Evolutionary conservation across 108 stramenopile genomes (phyloP), one percentile per base, ranked within the genome.

Genomic region (Pseudonitzschia multistriata): DNA sequence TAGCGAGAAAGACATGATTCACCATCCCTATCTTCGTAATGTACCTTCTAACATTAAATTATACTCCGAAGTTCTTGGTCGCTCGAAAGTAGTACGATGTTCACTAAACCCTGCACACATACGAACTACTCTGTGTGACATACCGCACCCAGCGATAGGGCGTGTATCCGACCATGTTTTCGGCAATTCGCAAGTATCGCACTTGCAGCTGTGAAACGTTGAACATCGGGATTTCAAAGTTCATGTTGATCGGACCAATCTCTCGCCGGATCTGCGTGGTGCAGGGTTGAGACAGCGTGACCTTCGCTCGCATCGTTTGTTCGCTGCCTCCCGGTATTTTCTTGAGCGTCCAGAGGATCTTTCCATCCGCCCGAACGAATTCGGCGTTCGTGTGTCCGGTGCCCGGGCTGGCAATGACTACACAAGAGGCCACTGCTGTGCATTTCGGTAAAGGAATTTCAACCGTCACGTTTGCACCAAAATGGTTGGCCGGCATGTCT

Each of bases 61-160:
- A n/a, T n/a, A n/a, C n/a, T n/a, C n/a, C n/a, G n/a, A n/a, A n/a
- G 17, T 2, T 10, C 42, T 17, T 17, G 2, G 5, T 13, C 3
- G 42, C 42, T 45, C 42, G 8, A 2, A 17, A 45, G 8, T 2
- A 45, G 17, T 17, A 45, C 42, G 17, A 45, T 8, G 17, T 45
- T 45, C 8, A 45, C 22, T 24, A 52, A 83, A 97, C 79, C 65
- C 97, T 77, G 76, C 96, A 96, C 57, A 99, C 98, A 82, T 98
- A 99, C 30, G 91, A 94, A 61, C 79, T 91, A 53, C 92, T 93
- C 76, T 97, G 97, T 31, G 99, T 98, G 66, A 99, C 98, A 75
- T 99, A 99, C 56, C 99, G 90, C 30, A 99, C 99, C 99, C 99
- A 99, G 62, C 99, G 94, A 74, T 97, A 98, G 21, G 99, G 99